A percentile compares a stretch with the other conserved stretches of the same genome.
Conservation (phyloP, 495 filamentous ascomycete genomes). For the Tuber aestivum region DNA sequence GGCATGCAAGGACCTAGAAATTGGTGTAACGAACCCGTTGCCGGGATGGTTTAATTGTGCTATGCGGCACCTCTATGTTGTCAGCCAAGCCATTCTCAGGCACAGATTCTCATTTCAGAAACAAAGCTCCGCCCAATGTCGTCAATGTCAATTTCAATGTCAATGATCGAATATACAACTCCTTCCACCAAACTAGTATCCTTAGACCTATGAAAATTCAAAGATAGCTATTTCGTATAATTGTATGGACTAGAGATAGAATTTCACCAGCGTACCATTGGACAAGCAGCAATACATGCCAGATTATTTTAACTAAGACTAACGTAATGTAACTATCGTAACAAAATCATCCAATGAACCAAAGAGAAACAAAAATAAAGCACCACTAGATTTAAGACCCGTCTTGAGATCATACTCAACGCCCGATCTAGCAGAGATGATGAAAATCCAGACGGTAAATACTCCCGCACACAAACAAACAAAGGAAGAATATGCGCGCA, state of each 20-base stretch:
- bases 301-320: background rate
- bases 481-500: background rate
- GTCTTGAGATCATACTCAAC: background rate
- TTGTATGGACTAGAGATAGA: background rate
- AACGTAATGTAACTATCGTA: background rate
- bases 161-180: background rate
- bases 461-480: background rate
- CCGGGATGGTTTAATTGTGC: background rate
- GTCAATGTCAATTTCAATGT: too few species aligned
- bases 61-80: background rate
- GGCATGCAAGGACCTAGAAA: background rate
- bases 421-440: background rate
- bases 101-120: background rate
- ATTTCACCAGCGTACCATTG: too few species aligned
- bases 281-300: background rate
- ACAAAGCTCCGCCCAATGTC: background rate
- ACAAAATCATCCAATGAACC: background rate
- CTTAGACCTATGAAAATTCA: background rate
- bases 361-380: background rate
- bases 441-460: background rate
- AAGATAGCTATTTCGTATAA: background rate
- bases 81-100: conserved; percentile 1
- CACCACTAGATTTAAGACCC: background rate
- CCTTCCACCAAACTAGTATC: too few species aligned
- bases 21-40: background rate